A percentile compares a stretch with the other conserved stretches of the same genome.
Evolutionary conservation across 2,329 filamentous ascomycete genomes (phyloP).

Genomic region (Talaromyces rugulosus): DNA sequence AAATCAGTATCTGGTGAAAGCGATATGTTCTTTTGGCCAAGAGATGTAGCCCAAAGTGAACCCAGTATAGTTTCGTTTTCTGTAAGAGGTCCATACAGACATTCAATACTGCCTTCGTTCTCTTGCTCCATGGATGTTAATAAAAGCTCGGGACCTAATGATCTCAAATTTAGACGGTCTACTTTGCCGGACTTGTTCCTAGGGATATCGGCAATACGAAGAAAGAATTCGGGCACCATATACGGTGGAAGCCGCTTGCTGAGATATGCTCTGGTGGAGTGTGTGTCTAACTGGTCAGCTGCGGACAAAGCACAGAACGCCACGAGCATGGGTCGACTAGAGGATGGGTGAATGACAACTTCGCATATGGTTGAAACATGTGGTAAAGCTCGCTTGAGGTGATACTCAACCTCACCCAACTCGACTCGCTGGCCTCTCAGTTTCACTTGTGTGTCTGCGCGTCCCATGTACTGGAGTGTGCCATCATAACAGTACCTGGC

Average conservation of each 20-base stretch:
- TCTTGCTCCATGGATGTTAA: neutral
- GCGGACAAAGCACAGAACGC: neutral
- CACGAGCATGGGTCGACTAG: neutral
- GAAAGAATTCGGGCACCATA: constrained; percentile 5
- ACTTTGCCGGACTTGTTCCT: constrained; percentile 1
- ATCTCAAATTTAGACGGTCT: neutral
- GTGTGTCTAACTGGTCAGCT: no score
- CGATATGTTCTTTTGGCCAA: no score
- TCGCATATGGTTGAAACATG: neutral
- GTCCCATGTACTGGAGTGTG: constrained; percentile 23
- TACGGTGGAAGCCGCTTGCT: neutral
- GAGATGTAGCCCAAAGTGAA: neutral
- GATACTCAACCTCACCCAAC: constrained; percentile 27
- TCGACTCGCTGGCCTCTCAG: constrained; percentile 32
- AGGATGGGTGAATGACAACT: neutral
- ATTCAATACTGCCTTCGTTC: no score
- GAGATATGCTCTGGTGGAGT: neutral
- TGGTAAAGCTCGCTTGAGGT: constrained; percentile 23
- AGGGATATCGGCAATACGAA: neutral
- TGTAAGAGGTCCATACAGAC: neutral
- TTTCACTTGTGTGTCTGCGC: constrained; percentile 32
- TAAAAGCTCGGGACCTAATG: neutral
- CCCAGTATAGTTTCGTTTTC: neutral
- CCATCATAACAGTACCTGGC: constrained; percentile 26
- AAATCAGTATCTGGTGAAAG: constrained; percentile 24